phyloP scores from a whole-genome alignment of 192 early-diverging fungal genomes.

The Rhizoclosmatium sp. region DNA sequence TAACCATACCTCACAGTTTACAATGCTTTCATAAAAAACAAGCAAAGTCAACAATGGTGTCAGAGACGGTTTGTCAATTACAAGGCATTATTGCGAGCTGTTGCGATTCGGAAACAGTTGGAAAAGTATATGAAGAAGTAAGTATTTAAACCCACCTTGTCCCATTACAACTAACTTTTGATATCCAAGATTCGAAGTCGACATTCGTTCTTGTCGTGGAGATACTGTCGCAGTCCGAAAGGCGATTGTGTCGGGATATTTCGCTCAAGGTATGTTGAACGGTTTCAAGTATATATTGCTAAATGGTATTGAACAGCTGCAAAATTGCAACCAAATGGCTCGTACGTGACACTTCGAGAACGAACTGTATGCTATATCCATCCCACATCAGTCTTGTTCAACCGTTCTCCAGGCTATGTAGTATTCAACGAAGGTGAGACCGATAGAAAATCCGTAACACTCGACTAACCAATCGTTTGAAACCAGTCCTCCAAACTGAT shows the following conservation, averaged over 20 bases:
- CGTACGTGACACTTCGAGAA: slow-evolving; percentile 71
- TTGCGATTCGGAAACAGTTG: slow-evolving; percentile 47
- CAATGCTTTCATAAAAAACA: slow-evolving; percentile 58
- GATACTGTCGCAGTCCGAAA: slow-evolving; percentile 65
- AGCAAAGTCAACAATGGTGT: slow-evolving; percentile 55
- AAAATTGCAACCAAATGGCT: slow-evolving; percentile 69
- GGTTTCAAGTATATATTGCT: background rate
- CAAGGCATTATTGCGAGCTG: slow-evolving; percentile 59
- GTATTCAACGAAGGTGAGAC: slow-evolving; percentile 58
- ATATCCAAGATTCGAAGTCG: slow-evolving; percentile 46
- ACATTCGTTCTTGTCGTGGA: slow-evolving; percentile 40
- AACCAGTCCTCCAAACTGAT: slow-evolving; percentile 56
- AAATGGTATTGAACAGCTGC: slow-evolving; percentile 52
- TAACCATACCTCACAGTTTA: slow-evolving; percentile 43
- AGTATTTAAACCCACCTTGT: slow-evolving; percentile 3
- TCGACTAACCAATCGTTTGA: background rate
- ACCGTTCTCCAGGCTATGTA: slow-evolving; percentile 59
- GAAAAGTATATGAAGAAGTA: slow-evolving; percentile 60
- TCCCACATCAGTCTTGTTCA: slow-evolving; percentile 56
- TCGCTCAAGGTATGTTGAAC: slow-evolving; percentile 59
- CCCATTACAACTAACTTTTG: slow-evolving; percentile 11
- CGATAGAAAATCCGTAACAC: too few relatives aligned
- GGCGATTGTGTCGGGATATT: slow-evolving; percentile 78
- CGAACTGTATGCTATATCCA: slow-evolving; percentile 60
- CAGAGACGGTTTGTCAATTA: slow-evolving; percentile 68